Evolutionary conservation across 1,284 basidiomycete species (phyloP).

Genomic region (Ceratobasidium sp.): DNA sequence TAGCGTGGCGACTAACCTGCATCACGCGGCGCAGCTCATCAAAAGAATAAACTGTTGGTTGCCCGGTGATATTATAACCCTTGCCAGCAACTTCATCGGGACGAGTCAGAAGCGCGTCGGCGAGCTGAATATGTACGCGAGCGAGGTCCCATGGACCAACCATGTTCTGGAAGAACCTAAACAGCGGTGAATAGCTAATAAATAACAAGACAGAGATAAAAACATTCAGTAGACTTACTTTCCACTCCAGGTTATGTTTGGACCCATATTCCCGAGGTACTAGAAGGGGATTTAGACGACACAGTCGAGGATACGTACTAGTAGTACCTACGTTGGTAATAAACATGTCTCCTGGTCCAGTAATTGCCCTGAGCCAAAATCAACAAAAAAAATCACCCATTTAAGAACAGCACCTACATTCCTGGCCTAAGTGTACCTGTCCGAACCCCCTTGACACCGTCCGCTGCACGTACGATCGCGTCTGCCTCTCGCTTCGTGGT

Average conservation of each 20-base stretch:
- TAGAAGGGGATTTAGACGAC: background rate
- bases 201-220: background rate
- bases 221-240: background rate
- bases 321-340: slow-evolving; percentile 20
- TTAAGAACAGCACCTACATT: background rate
- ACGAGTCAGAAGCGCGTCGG: slow-evolving; percentile 16
- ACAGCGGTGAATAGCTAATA: background rate
- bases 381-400: background rate
- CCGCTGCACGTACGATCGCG: slow-evolving; percentile 11
- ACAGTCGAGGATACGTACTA: background rate
- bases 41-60: slow-evolving; percentile 14
- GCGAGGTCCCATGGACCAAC: slow-evolving; percentile 32
- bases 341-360: slow-evolving; percentile 26
- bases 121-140: slow-evolving; percentile 22
- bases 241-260: slow-evolving; percentile 20
- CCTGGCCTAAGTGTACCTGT: slow-evolving; percentile 35
- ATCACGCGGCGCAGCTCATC: slow-evolving; percentile 18
- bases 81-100: slow-evolving; percentile 18
- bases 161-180: slow-evolving; percentile 29
- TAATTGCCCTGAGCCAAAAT: slow-evolving; percentile 16
- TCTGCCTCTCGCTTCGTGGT: slow-evolving; percentile 32
- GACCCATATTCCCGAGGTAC: slow-evolving; percentile 8
- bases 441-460: slow-evolving; percentile 25
- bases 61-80: slow-evolving; percentile 20
- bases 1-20: background rate